Evolutionary conservation across 2,329 filamentous ascomycete genomes (phyloP), one percentile per base, ranked within the genome.

Genomic region (Fusarium chuoi): DNA sequence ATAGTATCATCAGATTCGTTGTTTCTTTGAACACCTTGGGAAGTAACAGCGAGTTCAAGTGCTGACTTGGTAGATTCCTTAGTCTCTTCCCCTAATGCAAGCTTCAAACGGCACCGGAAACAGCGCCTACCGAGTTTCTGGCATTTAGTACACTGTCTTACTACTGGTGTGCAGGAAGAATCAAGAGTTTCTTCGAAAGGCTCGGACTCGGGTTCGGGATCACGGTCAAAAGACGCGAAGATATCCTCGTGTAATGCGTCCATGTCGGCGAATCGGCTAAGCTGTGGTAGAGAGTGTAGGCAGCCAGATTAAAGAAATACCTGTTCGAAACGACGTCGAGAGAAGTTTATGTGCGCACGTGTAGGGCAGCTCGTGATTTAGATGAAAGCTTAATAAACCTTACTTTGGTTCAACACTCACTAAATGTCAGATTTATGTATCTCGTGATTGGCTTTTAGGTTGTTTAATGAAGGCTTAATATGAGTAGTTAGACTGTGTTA

Each of bases 111-210:
- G n/a, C 51, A 66, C 42, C 26, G 22, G 30, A 44, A 36, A 20
- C 52, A 66, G 7, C 39, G 65, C 26, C 41, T 48, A n/a, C 51
- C 36, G 28, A 67, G 49, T 24, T 65, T 54, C n/a, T 49, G 62
- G 42, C 64, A 46, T 36, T 49, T 51, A 11, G 38, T 20, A 18
- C 62, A 60, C 10, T 24, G 20, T 5, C n/a, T 46, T 45, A 33
- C 18, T 46, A 18, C 38, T 46, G n/a, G 28, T 5, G 44, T 66
- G 28, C 52, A 66, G 24, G 20, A 51, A 22, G 52, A 49, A n/a
- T 36, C 42, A 14, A 38, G 14, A n/a, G 15, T 8, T 66, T 57
- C 17, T 20, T 41, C 24, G 11, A 20, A 38, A 39, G 28, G 24
- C 18, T 45, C 39, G 13, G 35, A 7, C 20, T 46, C 39, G 6